A percentile compares a stretch with the other conserved stretches of the same genome.
Evolutionary conservation across 169 alveolate species (phyloP).

Genomic region (Cyclospora cayetanensis): DNA sequence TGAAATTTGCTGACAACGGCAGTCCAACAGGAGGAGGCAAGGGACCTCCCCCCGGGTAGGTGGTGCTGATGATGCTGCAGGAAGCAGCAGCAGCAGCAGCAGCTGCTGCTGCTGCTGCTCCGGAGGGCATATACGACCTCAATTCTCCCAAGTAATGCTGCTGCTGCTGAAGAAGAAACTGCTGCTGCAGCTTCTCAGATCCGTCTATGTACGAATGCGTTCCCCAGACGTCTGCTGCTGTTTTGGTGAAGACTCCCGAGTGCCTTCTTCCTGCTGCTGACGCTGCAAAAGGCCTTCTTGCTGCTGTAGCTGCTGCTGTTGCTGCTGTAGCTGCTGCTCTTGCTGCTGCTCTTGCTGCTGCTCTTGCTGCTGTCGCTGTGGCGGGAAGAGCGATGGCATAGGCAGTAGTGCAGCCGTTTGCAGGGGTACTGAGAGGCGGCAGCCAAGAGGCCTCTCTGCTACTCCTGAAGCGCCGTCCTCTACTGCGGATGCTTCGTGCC

Average conservation of each 20-base stretch:
- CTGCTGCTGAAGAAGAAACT: too few species aligned
- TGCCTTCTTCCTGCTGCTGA: too few species aligned
- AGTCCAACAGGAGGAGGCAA: neutral
- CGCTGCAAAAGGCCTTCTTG: neutral
- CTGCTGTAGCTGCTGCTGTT: neutral
- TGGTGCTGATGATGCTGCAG: neutral
- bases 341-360: conserved; percentile 24
- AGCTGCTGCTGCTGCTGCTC: neutral
- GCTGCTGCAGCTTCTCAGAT: too few species aligned
- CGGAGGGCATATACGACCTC: neutral
- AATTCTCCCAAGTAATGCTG: too few species aligned
- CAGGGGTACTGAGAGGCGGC: neutral
- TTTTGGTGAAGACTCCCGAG: too few species aligned
- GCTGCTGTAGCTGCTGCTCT: conserved; percentile 12
- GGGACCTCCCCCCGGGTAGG: neutral
- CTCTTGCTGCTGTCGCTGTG: neutral
- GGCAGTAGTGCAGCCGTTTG: neutral
- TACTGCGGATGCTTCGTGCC: neutral
- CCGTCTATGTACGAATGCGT: too few species aligned
- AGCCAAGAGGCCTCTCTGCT: neutral
- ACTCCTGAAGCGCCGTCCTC: neutral
- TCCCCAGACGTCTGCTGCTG: too few species aligned
- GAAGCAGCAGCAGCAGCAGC: neutral
- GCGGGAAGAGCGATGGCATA: neutral
- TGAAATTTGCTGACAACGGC: neutral